phyloP scores from a whole-genome alignment of 208 protist genomes.

The Leptomonas pyrrhocoris region DNA sequence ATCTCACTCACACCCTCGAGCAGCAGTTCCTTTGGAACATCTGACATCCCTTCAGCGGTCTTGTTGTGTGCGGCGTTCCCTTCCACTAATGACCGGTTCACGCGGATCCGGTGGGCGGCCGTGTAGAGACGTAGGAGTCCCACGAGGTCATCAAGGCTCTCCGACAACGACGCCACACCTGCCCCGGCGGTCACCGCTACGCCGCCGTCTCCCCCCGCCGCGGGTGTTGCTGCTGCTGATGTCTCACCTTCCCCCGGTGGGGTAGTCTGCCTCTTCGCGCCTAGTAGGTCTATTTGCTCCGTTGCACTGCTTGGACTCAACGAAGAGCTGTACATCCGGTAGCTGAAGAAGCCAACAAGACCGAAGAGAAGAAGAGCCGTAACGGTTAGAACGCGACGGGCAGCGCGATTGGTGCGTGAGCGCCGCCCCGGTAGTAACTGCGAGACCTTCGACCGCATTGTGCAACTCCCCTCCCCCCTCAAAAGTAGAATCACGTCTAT shows the following conservation, averaged over 20 bases:
- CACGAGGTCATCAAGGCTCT: conserved; percentile 24
- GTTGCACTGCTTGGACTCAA: too few relatives aligned
- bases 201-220: not conserved
- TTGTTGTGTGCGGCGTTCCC: not conserved
- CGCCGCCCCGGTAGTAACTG: conserved; percentile 12
- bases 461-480: too few relatives aligned
- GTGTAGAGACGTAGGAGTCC: conserved; percentile 25
- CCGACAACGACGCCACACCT: conserved; percentile 14
- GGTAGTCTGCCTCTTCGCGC: too few relatives aligned
- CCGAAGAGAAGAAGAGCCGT: not conserved
- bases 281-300: too few relatives aligned
- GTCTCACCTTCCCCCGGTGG: too few relatives aligned
- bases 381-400: not conserved
- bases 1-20: conserved; percentile 3
- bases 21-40: not conserved
- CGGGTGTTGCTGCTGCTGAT: not conserved
- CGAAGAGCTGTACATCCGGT: not conserved
- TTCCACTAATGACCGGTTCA: not conserved
- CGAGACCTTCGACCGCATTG: conserved; percentile 8
- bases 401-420: conserved; percentile 7
- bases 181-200: not conserved
- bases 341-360: not conserved
- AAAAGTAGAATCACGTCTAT: too few relatives aligned
- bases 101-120: not conserved
- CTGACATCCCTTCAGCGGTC: not conserved